Base-by-base conservation (phyloP, 2,329 filamentous ascomycete genomes). In the Alternaria atra region DNA sequence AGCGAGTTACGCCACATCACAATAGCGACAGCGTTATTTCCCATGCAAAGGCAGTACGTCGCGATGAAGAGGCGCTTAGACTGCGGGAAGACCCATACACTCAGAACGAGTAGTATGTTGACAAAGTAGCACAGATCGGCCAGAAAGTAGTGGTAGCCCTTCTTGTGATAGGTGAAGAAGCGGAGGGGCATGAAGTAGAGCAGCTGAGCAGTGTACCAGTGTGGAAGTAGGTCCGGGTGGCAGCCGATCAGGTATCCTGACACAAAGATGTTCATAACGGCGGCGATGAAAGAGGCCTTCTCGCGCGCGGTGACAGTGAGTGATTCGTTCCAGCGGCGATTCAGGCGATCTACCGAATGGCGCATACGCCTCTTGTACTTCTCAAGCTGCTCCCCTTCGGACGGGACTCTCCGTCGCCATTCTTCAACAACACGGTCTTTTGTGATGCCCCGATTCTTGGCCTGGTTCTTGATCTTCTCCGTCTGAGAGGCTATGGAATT, bases 1-100 rank as follows among this genome's bases (percentile, higher is more conserved):
- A 99, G 87, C 32, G 94, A 97, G 79, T 99, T 99, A 66, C 95
- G 89, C 95, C 95, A 99, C 94, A 99, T 95, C 76, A 95, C 93
- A 77, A 99, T 98, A 12, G 95, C 95, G 47, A 97, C 89, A 20
- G 95, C 95, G 76, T 99, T 99, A 80, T 99, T 99, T 65, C 95
- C 95, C 75, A 92, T 96, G 9, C 94, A 92, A 34, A 99, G 84
- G 73, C 95, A 98, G 79, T 94, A 99, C 1, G 92, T 90, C 68
- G 93, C 90, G 66, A 96, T 95, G 79, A 99, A 94, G 15, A 99
- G 86, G 44, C 94, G 89, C 79, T 97, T 97, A 12, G 94, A 97
- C 52, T 86, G 82, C 0, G 95, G 95, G 73, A 98, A 97, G 34
- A 91, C 84, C 94, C 94, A 99, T 52, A 99, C 87, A 69, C 89